Evolutionary conservation across 2,329 filamentous ascomycete genomes (phyloP).

Genomic region (Phyllosticta citrichinensis): DNA sequence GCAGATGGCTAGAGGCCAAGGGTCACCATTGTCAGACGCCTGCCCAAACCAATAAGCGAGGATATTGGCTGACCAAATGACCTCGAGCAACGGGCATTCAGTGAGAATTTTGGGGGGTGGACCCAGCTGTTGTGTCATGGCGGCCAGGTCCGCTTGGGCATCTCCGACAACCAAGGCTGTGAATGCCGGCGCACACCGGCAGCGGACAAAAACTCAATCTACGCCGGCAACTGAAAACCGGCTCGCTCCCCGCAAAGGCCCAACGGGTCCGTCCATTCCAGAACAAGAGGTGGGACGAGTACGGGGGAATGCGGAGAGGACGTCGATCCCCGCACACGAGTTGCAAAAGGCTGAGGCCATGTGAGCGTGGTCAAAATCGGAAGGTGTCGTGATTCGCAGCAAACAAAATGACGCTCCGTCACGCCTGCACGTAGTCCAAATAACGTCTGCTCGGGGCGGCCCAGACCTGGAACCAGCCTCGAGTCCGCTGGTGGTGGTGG

Average conservation of each 20-base stretch:
- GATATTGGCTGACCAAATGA: constrained; percentile 26
- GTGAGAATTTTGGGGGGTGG: background rate
- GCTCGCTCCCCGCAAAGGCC: background rate
- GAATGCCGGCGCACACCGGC: background rate
- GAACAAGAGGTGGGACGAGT: background rate
- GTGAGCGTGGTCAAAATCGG: constrained; percentile 8
- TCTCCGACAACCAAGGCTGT: background rate
- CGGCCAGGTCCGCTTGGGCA: background rate
- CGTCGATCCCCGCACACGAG: background rate
- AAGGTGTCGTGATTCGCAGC: constrained; percentile 10
- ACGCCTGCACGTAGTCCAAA: constrained; percentile 10
- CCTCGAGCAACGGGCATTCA: background rate
- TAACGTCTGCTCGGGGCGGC: constrained; percentile 11
- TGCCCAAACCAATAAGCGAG: constrained; percentile 21
- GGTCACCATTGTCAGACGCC: constrained; percentile 11
- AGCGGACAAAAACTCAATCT: background rate
- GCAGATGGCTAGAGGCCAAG: constrained; percentile 8
- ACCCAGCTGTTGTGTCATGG: background rate
- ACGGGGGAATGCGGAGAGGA: background rate
- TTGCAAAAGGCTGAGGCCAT: constrained; percentile 10
- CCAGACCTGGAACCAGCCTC: constrained; percentile 10
- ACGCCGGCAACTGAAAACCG: background rate
- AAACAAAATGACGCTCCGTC: constrained; percentile 5
- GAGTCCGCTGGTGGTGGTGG: background rate
- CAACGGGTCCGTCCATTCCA: background rate